Conservation (phyloP, 2,329 filamentous ascomycete genomes). For the Paramyrothecium roridum region DNA sequence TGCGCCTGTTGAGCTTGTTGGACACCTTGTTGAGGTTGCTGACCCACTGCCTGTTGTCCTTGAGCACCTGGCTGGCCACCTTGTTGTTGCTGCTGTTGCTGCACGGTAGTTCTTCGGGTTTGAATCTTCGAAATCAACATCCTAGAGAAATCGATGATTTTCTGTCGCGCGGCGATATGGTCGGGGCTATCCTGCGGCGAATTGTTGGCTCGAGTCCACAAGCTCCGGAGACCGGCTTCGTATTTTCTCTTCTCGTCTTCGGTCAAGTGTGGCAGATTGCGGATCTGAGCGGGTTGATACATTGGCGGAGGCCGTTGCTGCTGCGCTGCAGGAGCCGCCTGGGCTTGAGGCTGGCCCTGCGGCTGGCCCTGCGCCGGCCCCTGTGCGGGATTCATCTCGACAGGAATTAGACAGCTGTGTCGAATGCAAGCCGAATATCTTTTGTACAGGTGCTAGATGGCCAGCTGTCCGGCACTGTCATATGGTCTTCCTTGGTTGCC, state of each 20-base stretch:
- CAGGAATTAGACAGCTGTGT: not conserved
- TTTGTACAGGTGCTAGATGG: not conserved
- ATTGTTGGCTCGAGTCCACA: slow-evolving; percentile 53
- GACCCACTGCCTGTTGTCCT: slow-evolving; percentile 17
- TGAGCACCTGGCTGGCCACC: slow-evolving; percentile 19
- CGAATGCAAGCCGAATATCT: not conserved
- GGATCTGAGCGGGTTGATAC: slow-evolving; percentile 51
- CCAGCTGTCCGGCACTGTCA: no score
- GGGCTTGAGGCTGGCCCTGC: slow-evolving; percentile 17
- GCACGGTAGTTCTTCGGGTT: slow-evolving; percentile 29
- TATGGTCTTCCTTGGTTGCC: not conserved
- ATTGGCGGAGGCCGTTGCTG: slow-evolving; percentile 31
- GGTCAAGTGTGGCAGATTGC: slow-evolving; percentile 44
- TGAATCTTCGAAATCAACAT: slow-evolving; percentile 54
- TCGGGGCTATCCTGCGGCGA: slow-evolving; percentile 43
- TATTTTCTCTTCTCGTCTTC: slow-evolving; percentile 57
- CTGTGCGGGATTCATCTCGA: slow-evolving; percentile 18
- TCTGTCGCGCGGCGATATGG: slow-evolving; percentile 50
- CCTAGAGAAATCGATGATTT: slow-evolving; percentile 58
- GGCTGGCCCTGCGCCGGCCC: not conserved
- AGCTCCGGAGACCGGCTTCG: slow-evolving; percentile 48
- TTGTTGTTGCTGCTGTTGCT: slow-evolving; percentile 25
- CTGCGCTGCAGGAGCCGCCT: slow-evolving; percentile 15
- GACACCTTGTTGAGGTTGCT: slow-evolving; percentile 16
- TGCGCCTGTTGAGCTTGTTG: slow-evolving; percentile 11